Evolutionary conservation across 2,329 filamentous ascomycete genomes (phyloP), one percentile per base, ranked within the genome.

Genomic region (Calycina herbarum): DNA sequence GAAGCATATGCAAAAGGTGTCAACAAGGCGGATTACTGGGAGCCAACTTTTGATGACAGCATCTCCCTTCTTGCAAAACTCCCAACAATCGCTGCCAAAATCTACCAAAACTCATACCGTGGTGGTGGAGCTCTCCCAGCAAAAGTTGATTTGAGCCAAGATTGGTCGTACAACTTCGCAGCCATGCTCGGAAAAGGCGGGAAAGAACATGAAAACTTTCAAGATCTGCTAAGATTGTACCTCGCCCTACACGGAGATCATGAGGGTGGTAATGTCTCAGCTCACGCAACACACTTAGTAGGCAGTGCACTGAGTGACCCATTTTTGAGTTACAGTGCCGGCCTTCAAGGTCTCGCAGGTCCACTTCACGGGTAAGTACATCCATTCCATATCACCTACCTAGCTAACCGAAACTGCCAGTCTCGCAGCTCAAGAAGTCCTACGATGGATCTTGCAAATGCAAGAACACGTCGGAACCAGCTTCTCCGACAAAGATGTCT

Each of bases 121-220:
- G 87, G 94, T 77, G 88, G 94, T 78, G 89, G 90, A 75, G 82
- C 91, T 70, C 83, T 97, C 68, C 88, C 92, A 8, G 86, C 89
- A 73, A 82, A 91, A 78, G 83, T 96, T 60, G 94, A 99, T 74
- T 79, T 87, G 65, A 85, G 90, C 72, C 92, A 97, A 81, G 95
- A 99, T 80, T 99, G 95, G 95, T 90, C 94, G 0, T 96, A 97
- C 85, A 99, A 99, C 85, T 99, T 97, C 76, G 95, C 95, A 57
- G 92, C 93, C 71, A 93, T 98, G 88, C 86, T 98, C 63, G 94
- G 94, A 76, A 97, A 96, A 82, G 87, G 89, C 61, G 93, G 93
- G 71, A 87, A 90, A 79, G 84, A 96, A 79, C 90, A 98, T 73
- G 92, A 94, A 80, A 91, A 92, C 78, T 97, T 99, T 85, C 94